A percentile compares a stretch with the other conserved stretches of the same genome.
phyloP scores from a whole-genome alignment of 2,329 filamentous ascomycete genomes.

The Botrytis medusae region DNA sequence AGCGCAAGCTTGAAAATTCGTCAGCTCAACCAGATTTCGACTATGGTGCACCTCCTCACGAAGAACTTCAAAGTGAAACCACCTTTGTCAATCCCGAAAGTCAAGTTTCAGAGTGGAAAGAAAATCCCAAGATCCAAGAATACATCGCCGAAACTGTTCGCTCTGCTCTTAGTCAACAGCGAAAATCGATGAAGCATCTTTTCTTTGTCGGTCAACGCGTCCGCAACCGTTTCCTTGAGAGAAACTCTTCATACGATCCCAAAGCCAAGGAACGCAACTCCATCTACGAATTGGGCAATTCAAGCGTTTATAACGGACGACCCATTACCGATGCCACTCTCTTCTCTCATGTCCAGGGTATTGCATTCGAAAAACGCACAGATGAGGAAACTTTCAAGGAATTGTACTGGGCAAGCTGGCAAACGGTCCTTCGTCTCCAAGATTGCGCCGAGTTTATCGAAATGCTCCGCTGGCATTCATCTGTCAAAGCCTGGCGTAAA shows the following conservation, averaged over 20 bases:
- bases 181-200: constrained; percentile 22
- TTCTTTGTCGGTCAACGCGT: constrained; percentile 22
- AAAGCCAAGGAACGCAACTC: constrained; percentile 17
- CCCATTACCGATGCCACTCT: constrained; percentile 22
- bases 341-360: constrained; percentile 17
- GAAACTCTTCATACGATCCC: constrained; percentile 17
- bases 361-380: constrained; percentile 19
- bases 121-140: constrained; percentile 18
- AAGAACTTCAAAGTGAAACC: constrained; percentile 19
- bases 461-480: constrained; percentile 22
- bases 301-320: constrained; percentile 20
- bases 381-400: constrained; percentile 21
- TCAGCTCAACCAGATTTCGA: constrained; percentile 1
- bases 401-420: constrained; percentile 21
- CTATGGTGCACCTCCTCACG: constrained; percentile 10
- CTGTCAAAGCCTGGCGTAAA: constrained; percentile 20
- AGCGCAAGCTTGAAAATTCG: constrained; percentile 9
- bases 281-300: constrained; percentile 19
- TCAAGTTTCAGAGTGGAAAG: constrained; percentile 16
- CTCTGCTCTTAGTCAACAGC: constrained; percentile 16
- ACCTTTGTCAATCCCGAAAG: constrained; percentile 13
- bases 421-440: constrained; percentile 16
- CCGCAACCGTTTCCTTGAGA: constrained; percentile 19
- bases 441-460: constrained; percentile 22
- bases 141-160: constrained; percentile 15